A percentile compares a stretch with the other conserved stretches of the same genome.
Conservation (phyloP, 345 rosid species). For the Pistacia vera region DNA sequence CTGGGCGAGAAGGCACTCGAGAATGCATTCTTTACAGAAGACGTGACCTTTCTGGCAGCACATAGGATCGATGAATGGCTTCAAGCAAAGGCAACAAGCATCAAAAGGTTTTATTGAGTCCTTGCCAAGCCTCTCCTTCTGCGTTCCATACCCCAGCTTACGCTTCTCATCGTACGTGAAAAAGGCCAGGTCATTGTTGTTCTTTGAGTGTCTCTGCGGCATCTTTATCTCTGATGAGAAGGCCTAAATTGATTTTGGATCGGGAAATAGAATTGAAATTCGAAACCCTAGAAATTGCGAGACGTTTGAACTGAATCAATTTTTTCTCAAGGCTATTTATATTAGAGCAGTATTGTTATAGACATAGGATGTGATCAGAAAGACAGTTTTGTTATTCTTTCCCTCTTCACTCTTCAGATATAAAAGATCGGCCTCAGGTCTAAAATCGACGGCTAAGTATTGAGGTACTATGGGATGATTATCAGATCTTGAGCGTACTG, state of each 20-base stretch:
- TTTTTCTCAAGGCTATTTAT: not conserved
- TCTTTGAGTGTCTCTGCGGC: constrained; percentile 99
- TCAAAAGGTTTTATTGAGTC: constrained; percentile 97
- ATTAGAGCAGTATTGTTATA: not conserved
- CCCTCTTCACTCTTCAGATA: not conserved
- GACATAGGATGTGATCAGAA: not conserved
- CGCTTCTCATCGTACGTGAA: constrained; percentile 98
- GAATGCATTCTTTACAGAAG: constrained; percentile 88
- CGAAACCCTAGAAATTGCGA: constrained; percentile 33
- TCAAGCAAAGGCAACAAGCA: constrained; percentile 92
- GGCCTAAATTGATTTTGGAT: not conserved
- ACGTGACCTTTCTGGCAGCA: constrained; percentile 94
- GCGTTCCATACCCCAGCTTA: constrained; percentile 94
- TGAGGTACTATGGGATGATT: too few relatives aligned
- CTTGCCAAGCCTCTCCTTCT: constrained; percentile 90
- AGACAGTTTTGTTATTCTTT: not conserved
- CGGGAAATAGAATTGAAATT: not conserved
- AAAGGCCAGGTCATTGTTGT: constrained; percentile 93
- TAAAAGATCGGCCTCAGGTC: not conserved
- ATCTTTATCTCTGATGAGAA: constrained; percentile 25
- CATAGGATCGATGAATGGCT: constrained; percentile 85
- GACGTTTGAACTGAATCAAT: too few relatives aligned
- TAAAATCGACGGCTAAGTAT: too few relatives aligned
- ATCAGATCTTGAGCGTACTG: too few relatives aligned
- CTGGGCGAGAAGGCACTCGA: constrained; percentile 85